phyloP scores from a whole-genome alignment of 306 rosid genomes.

The Arachis hypogaea region DNA sequence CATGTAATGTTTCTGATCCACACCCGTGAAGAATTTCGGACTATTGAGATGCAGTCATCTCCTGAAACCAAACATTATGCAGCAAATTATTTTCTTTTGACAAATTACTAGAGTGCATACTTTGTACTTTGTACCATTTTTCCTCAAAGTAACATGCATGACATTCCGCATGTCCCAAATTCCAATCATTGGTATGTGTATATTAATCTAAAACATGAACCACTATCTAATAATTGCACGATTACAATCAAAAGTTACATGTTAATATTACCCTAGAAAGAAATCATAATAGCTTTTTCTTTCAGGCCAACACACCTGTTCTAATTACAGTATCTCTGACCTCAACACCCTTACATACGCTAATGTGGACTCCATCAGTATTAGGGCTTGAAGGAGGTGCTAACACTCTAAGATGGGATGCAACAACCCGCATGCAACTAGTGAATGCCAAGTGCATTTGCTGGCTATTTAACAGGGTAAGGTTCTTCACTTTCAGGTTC shows the following conservation, averaged over 20 bases:
- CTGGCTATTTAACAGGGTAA: conserved; percentile 76
- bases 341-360: conserved; percentile 60
- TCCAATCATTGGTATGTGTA: too few species aligned
- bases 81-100: conserved; percentile 8
- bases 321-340: conserved; percentile 59
- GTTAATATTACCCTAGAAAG: background rate
- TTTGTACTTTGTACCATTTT: background rate
- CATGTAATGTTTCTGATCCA: conserved; percentile 66
- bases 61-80: conserved; percentile 53
- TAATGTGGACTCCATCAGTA: conserved; percentile 94
- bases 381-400: conserved; percentile 88
- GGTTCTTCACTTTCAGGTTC: conserved; percentile 58
- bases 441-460: conserved; percentile 79
- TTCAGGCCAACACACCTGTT: conserved; percentile 62
- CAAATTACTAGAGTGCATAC: background rate
- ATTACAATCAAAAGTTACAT: background rate
- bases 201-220: background rate
- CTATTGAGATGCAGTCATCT: conserved; percentile 93
- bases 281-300: conserved; percentile 1
- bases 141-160: conserved; percentile 4
- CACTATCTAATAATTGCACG: background rate
- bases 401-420: conserved; percentile 61
- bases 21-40: conserved; percentile 74
- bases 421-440: conserved; percentile 67
- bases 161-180: too few species aligned